A percentile compares a stretch with the other conserved stretches of the same genome.
Evolutionary conservation across 2,329 filamentous ascomycete species (phyloP).

Genomic region (Capronia epimyces): DNA sequence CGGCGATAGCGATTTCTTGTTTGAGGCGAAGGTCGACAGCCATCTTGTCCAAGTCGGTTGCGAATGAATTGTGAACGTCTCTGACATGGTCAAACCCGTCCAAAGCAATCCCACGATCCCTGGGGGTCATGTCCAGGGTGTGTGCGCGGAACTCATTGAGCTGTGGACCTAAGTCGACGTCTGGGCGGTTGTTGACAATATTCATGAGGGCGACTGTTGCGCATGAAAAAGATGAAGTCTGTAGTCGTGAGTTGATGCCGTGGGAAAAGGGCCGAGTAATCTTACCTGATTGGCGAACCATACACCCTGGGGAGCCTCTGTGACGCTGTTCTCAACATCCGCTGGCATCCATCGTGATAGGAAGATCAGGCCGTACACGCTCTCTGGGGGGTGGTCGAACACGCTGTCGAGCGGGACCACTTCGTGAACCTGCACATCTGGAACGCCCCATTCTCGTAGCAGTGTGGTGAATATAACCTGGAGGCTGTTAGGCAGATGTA

Average conservation of each 20-base stretch:
- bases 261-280: not conserved
- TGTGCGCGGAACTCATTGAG: constrained; percentile 67
- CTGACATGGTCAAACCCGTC: constrained; percentile 71
- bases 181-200: constrained; percentile 77
- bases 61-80: constrained; percentile 80
- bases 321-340: constrained; percentile 48
- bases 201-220: constrained; percentile 90
- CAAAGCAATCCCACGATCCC: constrained; percentile 69
- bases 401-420: constrained; percentile 61
- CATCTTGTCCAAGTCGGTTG: constrained; percentile 46
- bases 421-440: constrained; percentile 68
- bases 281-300: constrained; percentile 92
- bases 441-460: constrained; percentile 69
- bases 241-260: constrained; percentile 10
- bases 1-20: constrained; percentile 43
- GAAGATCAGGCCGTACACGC: constrained; percentile 81
- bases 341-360: constrained; percentile 67
- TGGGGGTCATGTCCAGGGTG: constrained; percentile 63
- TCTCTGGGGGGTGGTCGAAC: constrained; percentile 42
- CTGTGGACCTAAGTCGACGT: constrained; percentile 62
- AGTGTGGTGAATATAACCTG: constrained; percentile 83
- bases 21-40: constrained; percentile 40
- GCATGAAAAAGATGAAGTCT: constrained; percentile 80
- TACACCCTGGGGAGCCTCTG: constrained; percentile 57
- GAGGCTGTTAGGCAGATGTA: not conserved